Evolutionary conservation across 257 asterid genomes (phyloP).

Genomic region (Solanum microdontum): DNA sequence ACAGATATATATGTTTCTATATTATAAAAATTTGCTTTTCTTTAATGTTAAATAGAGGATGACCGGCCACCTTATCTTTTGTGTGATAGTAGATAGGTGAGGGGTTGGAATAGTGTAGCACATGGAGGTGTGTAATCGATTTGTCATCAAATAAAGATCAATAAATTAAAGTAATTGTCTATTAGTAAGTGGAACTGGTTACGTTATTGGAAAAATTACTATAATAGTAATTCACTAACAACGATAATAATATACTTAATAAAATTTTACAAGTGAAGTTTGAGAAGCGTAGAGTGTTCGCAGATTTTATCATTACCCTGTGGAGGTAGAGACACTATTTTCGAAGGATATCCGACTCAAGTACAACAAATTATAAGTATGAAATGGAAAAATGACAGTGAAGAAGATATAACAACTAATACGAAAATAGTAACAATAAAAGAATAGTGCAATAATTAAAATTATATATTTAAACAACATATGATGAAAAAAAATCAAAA

Average conservation of each 20-base stretch:
- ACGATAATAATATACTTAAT: neutral
- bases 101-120: neutral
- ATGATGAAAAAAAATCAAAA: too few relatives aligned
- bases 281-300: neutral
- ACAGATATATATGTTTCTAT: neutral
- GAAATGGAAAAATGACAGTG: too few relatives aligned
- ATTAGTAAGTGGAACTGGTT: neutral
- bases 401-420: too few relatives aligned
- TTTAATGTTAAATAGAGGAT: neutral
- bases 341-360: too few relatives aligned
- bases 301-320: rapidly evolving
- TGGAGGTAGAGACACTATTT: neutral
- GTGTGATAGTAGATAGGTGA: neutral
- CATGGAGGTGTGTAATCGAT: neutral
- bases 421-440: too few relatives aligned
- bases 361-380: neutral
- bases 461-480: neutral
- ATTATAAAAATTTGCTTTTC: neutral
- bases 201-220: neutral
- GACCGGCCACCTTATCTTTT: neutral
- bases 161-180: neutral
- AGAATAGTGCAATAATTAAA: too few relatives aligned
- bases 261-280: neutral
- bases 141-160: neutral
- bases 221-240: neutral